Percentiles rank a stretch among this genome's conserved stretches.
These are phyloP conservation scores for Fusarium sp. DNA, from an alignment of 2,329 filamentous ascomycete genomes.

Conservation along the genomic window DNA sequence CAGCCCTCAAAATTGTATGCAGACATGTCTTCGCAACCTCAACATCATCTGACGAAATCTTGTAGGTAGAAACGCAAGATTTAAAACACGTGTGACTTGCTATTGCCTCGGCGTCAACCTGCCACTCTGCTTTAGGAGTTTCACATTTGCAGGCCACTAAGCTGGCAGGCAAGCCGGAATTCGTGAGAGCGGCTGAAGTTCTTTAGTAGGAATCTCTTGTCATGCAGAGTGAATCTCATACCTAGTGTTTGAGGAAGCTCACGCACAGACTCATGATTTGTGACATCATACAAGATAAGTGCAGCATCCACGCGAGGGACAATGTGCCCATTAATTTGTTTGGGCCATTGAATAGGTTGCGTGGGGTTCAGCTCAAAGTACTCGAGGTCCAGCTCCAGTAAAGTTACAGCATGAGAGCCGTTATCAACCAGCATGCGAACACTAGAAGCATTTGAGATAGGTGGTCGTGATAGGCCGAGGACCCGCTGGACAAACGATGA, in stretches of 20 bases:
- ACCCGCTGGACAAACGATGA: constrained; percentile 75
- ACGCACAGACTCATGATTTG: constrained; percentile 78
- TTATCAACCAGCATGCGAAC: constrained; percentile 70
- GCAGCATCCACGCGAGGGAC: constrained; percentile 85
- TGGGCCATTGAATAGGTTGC: constrained; percentile 73
- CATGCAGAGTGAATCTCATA: constrained; percentile 54
- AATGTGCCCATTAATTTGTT: constrained; percentile 75
- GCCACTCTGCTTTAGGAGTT: constrained; percentile 74
- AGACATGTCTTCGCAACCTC: constrained; percentile 82
- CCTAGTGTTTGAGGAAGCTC: constrained; percentile 81
- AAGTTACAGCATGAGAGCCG: constrained; percentile 67
- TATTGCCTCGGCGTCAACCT: constrained; percentile 76
- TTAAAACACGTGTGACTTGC: constrained; percentile 72
- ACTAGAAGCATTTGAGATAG: constrained; percentile 66
- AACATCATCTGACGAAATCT: constrained; percentile 75
- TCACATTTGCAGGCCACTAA: constrained; percentile 94
- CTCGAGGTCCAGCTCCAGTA: constrained; percentile 75
- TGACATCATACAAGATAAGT: constrained; percentile 88
- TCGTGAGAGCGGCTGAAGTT: constrained; percentile 75
- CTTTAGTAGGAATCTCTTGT: constrained; percentile 17
- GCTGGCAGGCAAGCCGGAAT: constrained; percentile 78
- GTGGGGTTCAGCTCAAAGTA: constrained; percentile 70
- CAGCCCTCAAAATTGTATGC: constrained; percentile 77
- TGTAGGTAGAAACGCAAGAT: constrained; percentile 77
- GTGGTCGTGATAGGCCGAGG: constrained; percentile 65